Percentiles rank a stretch among this genome's conserved stretches.
Evolutionary conservation across 306 rosid genomes (phyloP).

Genomic region (Lupinus albus): DNA sequence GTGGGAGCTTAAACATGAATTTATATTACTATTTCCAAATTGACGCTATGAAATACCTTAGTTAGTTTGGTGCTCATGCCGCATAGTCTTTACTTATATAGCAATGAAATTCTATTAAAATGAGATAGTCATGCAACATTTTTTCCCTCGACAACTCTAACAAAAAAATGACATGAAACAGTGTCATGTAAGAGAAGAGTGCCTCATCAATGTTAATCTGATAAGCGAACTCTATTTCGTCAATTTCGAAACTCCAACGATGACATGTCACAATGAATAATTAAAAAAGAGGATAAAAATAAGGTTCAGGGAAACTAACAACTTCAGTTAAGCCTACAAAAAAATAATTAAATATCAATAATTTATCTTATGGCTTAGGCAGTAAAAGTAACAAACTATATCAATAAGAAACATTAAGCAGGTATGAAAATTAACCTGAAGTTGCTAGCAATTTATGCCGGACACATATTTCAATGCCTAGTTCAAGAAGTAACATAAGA

Average conservation of each 20-base stretch:
- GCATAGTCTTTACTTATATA: not conserved
- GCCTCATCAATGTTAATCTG: not conserved
- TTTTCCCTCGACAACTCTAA: not conserved
- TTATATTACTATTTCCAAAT: not conserved
- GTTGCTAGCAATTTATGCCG: slow-evolving; percentile 83
- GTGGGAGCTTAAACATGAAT: not conserved
- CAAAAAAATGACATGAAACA: slow-evolving; percentile 7
- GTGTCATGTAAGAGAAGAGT: not conserved
- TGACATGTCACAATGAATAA: not conserved
- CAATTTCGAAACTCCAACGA: slow-evolving; percentile 1
- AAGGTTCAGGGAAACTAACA: not conserved
- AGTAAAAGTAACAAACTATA: not conserved
- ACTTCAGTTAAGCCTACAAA: not conserved
- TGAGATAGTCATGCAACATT: not conserved
- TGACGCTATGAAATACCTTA: not conserved
- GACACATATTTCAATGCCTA: slow-evolving; percentile 87
- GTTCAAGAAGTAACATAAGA: slow-evolving; percentile 91
- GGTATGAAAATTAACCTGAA: slow-evolving; percentile 61
- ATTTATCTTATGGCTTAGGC: slow-evolving; percentile 5
- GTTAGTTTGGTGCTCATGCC: slow-evolving; percentile 13
- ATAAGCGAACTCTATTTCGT: not conserved
- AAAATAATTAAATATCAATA: not conserved
- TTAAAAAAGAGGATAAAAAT: not conserved
- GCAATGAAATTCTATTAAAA: not conserved
- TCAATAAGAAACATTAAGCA: slow-evolving; percentile 32